Evolutionary conservation across 148 eudicot genomes (phyloP).

Genomic region (Euryodendron excelsum): DNA sequence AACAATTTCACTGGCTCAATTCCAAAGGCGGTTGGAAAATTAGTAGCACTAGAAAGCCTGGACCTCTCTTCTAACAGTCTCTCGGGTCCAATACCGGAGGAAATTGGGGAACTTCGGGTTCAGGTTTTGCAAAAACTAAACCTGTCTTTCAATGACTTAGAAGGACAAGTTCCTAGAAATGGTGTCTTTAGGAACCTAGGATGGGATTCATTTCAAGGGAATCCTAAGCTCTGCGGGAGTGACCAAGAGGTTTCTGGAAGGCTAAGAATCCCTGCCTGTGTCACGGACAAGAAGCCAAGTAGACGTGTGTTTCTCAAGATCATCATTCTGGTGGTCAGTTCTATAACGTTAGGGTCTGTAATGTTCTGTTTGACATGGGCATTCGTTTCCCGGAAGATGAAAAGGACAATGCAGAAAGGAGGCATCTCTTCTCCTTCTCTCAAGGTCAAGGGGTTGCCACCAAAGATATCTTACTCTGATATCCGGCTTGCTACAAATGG

Average conservation of each 20-base stretch:
- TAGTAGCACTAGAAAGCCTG: slow-evolving; percentile 6
- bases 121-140: not conserved
- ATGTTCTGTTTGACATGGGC: not conserved
- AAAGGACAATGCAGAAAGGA: not conserved
- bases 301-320: not conserved
- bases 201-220: slow-evolving; percentile 17
- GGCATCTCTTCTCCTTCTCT: not conserved
- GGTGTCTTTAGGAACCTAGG: slow-evolving; percentile 5
- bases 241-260: slow-evolving; percentile 6
- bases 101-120: not conserved
- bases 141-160: slow-evolving; percentile 16
- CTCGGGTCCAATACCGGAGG: slow-evolving; percentile 14
- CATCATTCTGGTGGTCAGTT: not conserved
- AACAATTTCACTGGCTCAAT: slow-evolving; percentile 7
- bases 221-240: slow-evolving; percentile 1
- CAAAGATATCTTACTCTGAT: slow-evolving; percentile 11
- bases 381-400: not conserved
- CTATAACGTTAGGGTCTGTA: not conserved
- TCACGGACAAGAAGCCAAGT: not conserved
- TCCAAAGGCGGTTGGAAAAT: not conserved
- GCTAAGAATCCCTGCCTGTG: slow-evolving; percentile 7
- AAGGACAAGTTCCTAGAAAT: slow-evolving; percentile 11
- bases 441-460: slow-evolving; percentile 8
- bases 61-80: slow-evolving; percentile 13
- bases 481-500: slow-evolving; percentile 6